phyloP scores from a whole-genome alignment of 2,329 filamentous ascomycete genomes.

The Colletotrichum lentis region DNA sequence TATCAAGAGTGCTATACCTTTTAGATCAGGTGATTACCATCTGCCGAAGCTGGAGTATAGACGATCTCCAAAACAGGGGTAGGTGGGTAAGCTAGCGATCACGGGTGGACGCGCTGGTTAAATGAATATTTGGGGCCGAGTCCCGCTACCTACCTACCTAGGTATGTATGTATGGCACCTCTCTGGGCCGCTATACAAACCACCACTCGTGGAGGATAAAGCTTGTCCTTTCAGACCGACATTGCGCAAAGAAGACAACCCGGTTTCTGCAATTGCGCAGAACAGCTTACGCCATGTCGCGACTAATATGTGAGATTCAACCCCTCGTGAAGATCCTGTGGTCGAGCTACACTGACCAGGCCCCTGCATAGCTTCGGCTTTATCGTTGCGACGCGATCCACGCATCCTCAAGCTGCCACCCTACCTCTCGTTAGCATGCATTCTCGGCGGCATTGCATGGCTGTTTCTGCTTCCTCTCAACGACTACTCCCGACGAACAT shows the following conservation, averaged over 20 bases:
- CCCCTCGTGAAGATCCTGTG: background rate
- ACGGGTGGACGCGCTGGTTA: slow-evolving; percentile 23
- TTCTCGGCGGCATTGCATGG: slow-evolving; percentile 87
- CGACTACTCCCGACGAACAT: slow-evolving; percentile 89
- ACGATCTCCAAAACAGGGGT: background rate
- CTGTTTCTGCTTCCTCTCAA: slow-evolving; percentile 88
- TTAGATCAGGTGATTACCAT: background rate
- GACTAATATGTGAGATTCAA: slow-evolving; percentile 59
- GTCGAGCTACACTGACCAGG: slow-evolving; percentile 30
- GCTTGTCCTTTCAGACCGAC: slow-evolving; percentile 9
- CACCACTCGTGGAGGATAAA: slow-evolving; percentile 21
- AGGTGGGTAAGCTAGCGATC: background rate
- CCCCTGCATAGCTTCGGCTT: slow-evolving; percentile 61
- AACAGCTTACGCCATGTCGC: slow-evolving; percentile 55
- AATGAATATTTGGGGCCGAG: slow-evolving; percentile 27
- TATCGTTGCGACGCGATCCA: slow-evolving; percentile 80
- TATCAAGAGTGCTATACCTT: background rate
- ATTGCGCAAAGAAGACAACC: slow-evolving; percentile 20
- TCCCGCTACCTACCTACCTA: background rate
- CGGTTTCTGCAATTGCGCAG: slow-evolving; percentile 20
- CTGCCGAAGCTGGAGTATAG: background rate
- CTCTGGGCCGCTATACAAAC: background rate
- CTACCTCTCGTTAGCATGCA: slow-evolving; percentile 84
- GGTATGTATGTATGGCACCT: background rate
- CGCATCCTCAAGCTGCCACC: slow-evolving; percentile 84